These are phyloP conservation scores for Penicillium griseofulvum DNA, from an alignment of 2,329 filamentous ascomycete genomes.

Conservation along the genomic window DNA sequence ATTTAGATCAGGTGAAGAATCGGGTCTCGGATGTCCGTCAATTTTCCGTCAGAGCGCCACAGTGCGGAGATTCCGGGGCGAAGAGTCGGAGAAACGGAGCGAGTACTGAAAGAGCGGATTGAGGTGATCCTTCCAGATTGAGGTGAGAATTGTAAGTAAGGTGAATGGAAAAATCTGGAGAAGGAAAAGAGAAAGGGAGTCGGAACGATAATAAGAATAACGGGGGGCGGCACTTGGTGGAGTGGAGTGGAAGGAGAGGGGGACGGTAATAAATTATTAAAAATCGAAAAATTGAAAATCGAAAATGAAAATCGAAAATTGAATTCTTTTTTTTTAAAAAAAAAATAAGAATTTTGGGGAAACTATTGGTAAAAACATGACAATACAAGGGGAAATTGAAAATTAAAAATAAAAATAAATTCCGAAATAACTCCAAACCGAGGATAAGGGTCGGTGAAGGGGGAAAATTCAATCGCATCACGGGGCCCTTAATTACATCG, in stretches of 20 bases:
- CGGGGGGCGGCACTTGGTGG: constrained; percentile 25
- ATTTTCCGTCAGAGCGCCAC: constrained; percentile 18
- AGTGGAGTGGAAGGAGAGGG: constrained; percentile 26
- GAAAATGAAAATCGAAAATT: constrained; percentile 14
- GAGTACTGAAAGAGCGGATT: constrained; percentile 18
- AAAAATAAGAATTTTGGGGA: constrained; percentile 15
- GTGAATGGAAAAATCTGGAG: constrained; percentile 8
- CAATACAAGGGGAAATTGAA: constrained; percentile 12
- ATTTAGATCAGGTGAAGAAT: constrained; percentile 10
- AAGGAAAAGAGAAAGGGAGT: constrained; percentile 15
- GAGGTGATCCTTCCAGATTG: constrained; percentile 10
- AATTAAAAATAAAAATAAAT: constrained; percentile 6
- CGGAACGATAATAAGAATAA: constrained; percentile 30
- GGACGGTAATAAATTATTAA: constrained; percentile 23
- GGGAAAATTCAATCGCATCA: constrained; percentile 26
- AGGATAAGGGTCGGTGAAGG: constrained; percentile 19
- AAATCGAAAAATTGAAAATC: constrained; percentile 10
- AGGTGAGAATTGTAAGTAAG: neutral
- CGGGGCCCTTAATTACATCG: constrained; percentile 16
- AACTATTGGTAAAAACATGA: constrained; percentile 9
- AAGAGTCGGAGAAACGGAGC: constrained; percentile 1
- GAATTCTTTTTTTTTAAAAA: neutral
- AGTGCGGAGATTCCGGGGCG: constrained; percentile 17
- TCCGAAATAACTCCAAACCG: constrained; percentile 9
- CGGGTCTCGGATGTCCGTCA: constrained; percentile 9